Base-by-base conservation (phyloP, 345 rosid species). In the Tarenaya hassleriana region DNA sequence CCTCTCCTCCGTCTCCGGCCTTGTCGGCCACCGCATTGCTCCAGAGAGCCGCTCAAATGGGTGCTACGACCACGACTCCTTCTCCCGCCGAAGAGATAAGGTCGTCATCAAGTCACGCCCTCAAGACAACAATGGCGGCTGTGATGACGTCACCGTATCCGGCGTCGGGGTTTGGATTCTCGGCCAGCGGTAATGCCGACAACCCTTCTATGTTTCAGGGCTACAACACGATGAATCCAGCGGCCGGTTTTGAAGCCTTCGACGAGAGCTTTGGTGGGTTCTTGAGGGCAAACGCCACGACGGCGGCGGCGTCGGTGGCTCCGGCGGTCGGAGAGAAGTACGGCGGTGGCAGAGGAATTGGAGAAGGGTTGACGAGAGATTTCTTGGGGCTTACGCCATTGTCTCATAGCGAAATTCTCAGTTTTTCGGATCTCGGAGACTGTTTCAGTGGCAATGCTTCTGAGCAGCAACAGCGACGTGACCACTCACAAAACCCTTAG, bases 11-110 rank as follows among this genome's bases (percentile, higher is more conserved):
- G 34, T 69, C 67, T 53, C 80, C 86, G 58, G 81, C 73, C 64
- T 79, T 87, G 84, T 81, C 96, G 63, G 96, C 96, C 16, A 87
- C 96, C 52, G 92, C 92, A 52, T 73, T 87, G 58, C 95, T 87
- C 55, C 95, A 87, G 55, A 87, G 81, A 58, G 95, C 92, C 35
- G 80, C 92, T 1, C 92, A 83, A 69, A 87, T 83, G 92, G 89
- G 96, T 27, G 78, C 94, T 51, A 70, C 79, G 44, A 78, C 71
- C 73, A 18, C 68, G 21, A n/a, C 34, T 42, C 19, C 52, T 24
- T 54, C 81, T 57, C 51, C 62, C 62, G 47, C 29, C 5, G 5
- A 24, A 2, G 29, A 24, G 29, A 5, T 24, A 2, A 69, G 54
- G 29, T 50, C 56, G 53, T n/a, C n/a, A n/a, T n/a, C n/a, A n/a